Evolutionary conservation across 2,329 filamentous ascomycete species (phyloP).

Genomic region (Monosporascus sp.): DNA sequence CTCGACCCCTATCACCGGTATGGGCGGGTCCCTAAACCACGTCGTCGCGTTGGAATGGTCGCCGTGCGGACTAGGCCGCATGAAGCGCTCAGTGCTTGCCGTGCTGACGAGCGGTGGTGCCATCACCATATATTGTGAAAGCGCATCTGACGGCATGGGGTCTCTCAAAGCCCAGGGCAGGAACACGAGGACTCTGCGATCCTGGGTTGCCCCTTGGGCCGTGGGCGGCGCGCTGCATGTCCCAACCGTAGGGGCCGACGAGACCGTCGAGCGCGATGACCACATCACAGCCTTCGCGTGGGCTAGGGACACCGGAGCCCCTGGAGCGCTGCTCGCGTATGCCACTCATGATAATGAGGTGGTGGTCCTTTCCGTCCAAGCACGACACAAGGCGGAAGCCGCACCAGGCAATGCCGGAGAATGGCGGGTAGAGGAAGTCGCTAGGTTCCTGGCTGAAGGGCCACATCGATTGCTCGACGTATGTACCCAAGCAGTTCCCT

Average conservation of each 20-base stretch:
- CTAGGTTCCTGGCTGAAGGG: slow-evolving; percentile 42
- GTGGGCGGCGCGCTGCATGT: slow-evolving; percentile 47
- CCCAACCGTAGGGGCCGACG: slow-evolving; percentile 33
- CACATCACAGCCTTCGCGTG: slow-evolving; percentile 48
- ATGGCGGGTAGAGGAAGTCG: slow-evolving; percentile 48
- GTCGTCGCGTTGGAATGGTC: slow-evolving; percentile 52
- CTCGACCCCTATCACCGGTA: slow-evolving; percentile 44
- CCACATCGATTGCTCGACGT: slow-evolving; percentile 35
- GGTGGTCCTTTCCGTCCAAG: slow-evolving; percentile 45
- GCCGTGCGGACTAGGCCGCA: slow-evolving; percentile 51
- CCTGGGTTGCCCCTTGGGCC: slow-evolving; percentile 52
- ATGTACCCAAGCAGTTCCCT: slow-evolving; percentile 9
- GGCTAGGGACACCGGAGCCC: slow-evolving; percentile 38
- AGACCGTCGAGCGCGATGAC: slow-evolving; percentile 26
- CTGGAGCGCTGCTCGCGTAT: slow-evolving; percentile 45
- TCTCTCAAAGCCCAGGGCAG: slow-evolving; percentile 24
- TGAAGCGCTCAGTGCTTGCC: slow-evolving; percentile 46
- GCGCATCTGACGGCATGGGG: slow-evolving; percentile 19
- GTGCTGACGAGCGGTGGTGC: slow-evolving; percentile 46
- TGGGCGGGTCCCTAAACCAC: slow-evolving; percentile 49
- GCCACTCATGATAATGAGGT: slow-evolving; percentile 45
- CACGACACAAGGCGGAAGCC: slow-evolving; percentile 21
- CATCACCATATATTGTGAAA: slow-evolving; percentile 48
- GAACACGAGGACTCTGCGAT: slow-evolving; percentile 36
- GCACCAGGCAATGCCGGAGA: slow-evolving; percentile 12